phyloP scores from a whole-genome alignment of 2,329 filamentous ascomycete genomes.

The Neofusicoccum sp. region DNA sequence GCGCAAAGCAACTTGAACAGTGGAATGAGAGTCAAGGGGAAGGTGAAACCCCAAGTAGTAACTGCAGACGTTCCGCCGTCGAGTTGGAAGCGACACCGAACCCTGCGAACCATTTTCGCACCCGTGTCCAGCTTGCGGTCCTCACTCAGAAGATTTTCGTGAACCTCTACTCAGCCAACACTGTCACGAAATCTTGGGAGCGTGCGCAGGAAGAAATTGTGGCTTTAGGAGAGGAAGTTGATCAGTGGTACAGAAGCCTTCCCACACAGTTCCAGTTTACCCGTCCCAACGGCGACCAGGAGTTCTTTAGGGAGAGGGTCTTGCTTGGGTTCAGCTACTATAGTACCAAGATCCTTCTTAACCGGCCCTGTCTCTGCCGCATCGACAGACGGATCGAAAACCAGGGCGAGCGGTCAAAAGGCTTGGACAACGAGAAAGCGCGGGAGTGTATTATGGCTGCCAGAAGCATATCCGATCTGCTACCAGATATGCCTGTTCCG shows the following conservation, averaged over 20 bases:
- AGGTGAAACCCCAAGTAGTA: neutral
- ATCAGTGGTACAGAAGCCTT: constrained; percentile 32
- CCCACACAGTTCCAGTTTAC: constrained; percentile 31
- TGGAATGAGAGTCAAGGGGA: neutral
- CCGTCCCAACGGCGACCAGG: neutral
- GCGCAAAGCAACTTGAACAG: neutral
- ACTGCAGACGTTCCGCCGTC: neutral
- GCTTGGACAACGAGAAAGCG: constrained; percentile 34
- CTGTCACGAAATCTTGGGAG: constrained; percentile 34
- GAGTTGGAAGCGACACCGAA: neutral
- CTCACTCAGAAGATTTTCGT: constrained; percentile 33
- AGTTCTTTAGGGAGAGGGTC: constrained; percentile 28
- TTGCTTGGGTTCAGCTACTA: constrained; percentile 34
- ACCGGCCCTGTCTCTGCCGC: constrained; percentile 40
- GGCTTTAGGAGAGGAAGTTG: constrained; percentile 30
- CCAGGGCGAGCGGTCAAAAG: constrained; percentile 30
- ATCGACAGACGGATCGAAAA: constrained; percentile 31
- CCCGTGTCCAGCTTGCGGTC: constrained; percentile 25
- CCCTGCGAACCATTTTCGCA: constrained; percentile 15
- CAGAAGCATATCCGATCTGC: constrained; percentile 30
- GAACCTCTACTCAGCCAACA: constrained; percentile 32
- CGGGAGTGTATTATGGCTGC: constrained; percentile 35
- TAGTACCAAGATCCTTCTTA: constrained; percentile 37
- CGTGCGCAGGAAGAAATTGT: constrained; percentile 32
- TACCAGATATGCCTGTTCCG: constrained; percentile 32